phyloP scores from a whole-genome alignment of 257 asterid genomes.

The Capsicum rhomboideum region DNA sequence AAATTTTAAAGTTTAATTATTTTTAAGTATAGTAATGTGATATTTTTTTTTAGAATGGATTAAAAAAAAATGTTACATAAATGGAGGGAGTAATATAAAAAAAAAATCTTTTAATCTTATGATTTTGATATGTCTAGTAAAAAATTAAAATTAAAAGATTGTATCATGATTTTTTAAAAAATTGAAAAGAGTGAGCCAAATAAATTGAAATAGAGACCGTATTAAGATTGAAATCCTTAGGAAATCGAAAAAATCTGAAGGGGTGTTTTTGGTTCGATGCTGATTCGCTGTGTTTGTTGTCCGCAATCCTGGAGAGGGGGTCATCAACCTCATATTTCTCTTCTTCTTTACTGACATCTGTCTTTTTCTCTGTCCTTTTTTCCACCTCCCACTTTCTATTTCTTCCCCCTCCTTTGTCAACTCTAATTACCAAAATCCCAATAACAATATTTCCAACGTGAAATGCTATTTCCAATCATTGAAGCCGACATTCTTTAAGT shows the following conservation, averaged over 20 bases:
- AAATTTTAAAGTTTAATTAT: too few relatives aligned
- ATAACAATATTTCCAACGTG: background rate
- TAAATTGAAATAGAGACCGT: too few relatives aligned
- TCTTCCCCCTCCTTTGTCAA: background rate
- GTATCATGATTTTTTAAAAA: too few relatives aligned
- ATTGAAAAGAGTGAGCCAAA: too few relatives aligned
- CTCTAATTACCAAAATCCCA: background rate
- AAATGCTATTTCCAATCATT: too few relatives aligned
- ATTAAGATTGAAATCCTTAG: background rate
- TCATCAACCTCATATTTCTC: slow-evolving; percentile 2
- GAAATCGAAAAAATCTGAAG: background rate
- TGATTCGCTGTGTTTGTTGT: slow-evolving; percentile 4
- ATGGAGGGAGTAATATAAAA: too few relatives aligned
- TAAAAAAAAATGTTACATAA: too few relatives aligned
- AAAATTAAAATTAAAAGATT: too few relatives aligned
- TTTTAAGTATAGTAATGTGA: too few relatives aligned
- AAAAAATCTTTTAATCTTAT: too few relatives aligned
- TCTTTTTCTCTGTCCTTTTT: background rate
- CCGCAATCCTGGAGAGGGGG: slow-evolving; percentile 2
- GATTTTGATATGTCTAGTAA: too few relatives aligned
- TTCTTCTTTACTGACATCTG: background rate
- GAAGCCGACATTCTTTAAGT: background rate
- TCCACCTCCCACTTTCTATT: background rate
- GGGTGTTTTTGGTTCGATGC: background rate
- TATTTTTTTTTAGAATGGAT: too few relatives aligned